Percentiles rank a stretch among this genome's conserved stretches.
phyloP scores from a whole-genome alignment of 306 rosid species.

The Quercus glauca region DNA sequence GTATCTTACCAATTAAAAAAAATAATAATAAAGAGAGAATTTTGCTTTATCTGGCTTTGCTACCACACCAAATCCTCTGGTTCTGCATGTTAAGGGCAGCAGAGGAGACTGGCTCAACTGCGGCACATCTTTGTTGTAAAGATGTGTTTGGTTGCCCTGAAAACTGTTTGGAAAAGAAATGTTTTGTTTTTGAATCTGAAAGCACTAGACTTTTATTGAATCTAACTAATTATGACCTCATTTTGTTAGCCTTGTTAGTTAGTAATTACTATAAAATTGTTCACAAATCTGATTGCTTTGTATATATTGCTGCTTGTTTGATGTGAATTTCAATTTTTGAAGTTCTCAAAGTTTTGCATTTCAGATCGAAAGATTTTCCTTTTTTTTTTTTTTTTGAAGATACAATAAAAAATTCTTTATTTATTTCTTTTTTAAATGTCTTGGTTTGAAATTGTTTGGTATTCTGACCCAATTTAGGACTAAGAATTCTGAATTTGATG shows the following conservation, averaged over 20 bases:
- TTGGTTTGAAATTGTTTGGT: too few species aligned
- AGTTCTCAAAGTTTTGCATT: too few species aligned
- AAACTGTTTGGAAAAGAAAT: not conserved
- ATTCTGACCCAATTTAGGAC: too few species aligned
- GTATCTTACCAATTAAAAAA: too few species aligned
- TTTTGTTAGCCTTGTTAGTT: not conserved
- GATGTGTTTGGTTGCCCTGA: not conserved
- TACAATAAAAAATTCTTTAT: not conserved
- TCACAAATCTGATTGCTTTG: not conserved
- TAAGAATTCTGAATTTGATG: too few species aligned
- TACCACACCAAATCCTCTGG: conserved; percentile 26
- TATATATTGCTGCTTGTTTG: not conserved
- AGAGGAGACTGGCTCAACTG: too few species aligned
- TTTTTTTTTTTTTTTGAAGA: too few species aligned
- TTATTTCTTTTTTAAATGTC: too few species aligned
- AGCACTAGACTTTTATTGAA: not conserved
- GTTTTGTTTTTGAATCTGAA: not conserved
- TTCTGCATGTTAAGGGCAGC: too few species aligned
- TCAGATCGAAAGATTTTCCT: too few species aligned
- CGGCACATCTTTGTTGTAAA: not conserved
- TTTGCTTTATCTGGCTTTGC: too few species aligned
- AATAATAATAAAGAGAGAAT: too few species aligned
- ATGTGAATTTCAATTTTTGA: not conserved
- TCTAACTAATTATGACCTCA: not conserved
- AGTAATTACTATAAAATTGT: not conserved